Percentiles rank a stretch among this genome's conserved stretches.
phyloP scores from a whole-genome alignment of 2,329 filamentous ascomycete species.

The Colletotrichum siamense region DNA sequence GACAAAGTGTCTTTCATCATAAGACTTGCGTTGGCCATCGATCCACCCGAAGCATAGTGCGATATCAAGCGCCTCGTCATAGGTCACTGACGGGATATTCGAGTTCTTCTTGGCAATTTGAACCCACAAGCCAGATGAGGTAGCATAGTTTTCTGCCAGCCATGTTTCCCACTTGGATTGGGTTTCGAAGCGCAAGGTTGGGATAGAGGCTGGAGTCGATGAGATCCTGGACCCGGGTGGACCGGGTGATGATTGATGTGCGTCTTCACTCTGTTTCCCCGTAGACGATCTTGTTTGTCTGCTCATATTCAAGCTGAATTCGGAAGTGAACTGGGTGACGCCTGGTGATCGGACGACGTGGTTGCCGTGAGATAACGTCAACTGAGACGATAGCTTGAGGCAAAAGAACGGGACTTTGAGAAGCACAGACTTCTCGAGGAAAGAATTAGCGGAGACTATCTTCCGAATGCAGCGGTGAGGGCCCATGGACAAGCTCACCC shows the following conservation, averaged over 20 bases:
- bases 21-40: conserved; percentile 55
- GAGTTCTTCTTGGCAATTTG: conserved; percentile 54
- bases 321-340: background rate
- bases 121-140: conserved; percentile 47
- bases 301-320: background rate
- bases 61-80: conserved; percentile 58
- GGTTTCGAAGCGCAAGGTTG: conserved; percentile 32
- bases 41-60: conserved; percentile 70
- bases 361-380: background rate
- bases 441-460: background rate
- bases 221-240: background rate
- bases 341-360: background rate
- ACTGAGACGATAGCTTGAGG: background rate
- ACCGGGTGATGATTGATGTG: rapidly evolving
- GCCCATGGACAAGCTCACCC: rapidly evolving
- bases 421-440: background rate
- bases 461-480: background rate
- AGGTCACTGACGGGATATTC: conserved; percentile 47
- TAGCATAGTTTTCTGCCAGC: conserved; percentile 39
- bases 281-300: background rate
- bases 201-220: background rate
- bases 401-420: background rate
- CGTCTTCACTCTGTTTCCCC: background rate
- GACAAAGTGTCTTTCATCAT: conserved; percentile 53
- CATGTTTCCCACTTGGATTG: conserved; percentile 39